Evolutionary conservation across 768 basidiomycete species (phyloP).

Genomic region (Auriscalpium vulgare): DNA sequence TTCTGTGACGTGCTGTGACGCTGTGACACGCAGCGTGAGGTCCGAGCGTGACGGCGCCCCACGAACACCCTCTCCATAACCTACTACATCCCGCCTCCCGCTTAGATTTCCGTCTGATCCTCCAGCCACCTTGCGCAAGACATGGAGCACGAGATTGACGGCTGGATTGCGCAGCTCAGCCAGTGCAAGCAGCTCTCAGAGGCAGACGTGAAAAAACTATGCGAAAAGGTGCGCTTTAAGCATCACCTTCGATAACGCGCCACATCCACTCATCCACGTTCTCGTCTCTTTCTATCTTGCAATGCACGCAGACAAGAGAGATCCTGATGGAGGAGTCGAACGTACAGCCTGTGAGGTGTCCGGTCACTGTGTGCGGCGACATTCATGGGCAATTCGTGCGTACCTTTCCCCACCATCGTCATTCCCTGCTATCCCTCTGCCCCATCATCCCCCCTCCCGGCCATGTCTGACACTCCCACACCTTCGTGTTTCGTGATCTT

Average conservation of each 20-base stretch:
- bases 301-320: slow-evolving; percentile 72
- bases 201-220: slow-evolving; percentile 92
- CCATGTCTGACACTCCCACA: slow-evolving; percentile 7
- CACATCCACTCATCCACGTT: slow-evolving; percentile 14
- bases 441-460: not conserved
- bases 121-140: slow-evolving; percentile 5
- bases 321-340: slow-evolving; percentile 99
- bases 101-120: slow-evolving; percentile 9
- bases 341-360: slow-evolving; percentile 96
- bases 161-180: slow-evolving; percentile 93
- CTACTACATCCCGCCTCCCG: not conserved
- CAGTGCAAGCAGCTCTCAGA: slow-evolving; percentile 97
- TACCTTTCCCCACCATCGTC: slow-evolving; percentile 23
- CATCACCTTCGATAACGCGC: slow-evolving; percentile 22
- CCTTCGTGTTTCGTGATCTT: slow-evolving; percentile 5
- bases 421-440: slow-evolving; percentile 5
- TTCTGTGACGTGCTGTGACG: not conserved
- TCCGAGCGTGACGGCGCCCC: not conserved
- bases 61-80: not conserved
- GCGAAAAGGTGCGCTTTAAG: slow-evolving; percentile 81
- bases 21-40: not conserved
- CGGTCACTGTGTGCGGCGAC: slow-evolving; percentile 98
- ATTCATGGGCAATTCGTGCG: slow-evolving; percentile 99
- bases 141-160: slow-evolving; percentile 78
- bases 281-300: not conserved